Evolutionary conservation across 371 early-diverging fungal species (phyloP).

Genomic region (Conidiobolus incongruus): DNA sequence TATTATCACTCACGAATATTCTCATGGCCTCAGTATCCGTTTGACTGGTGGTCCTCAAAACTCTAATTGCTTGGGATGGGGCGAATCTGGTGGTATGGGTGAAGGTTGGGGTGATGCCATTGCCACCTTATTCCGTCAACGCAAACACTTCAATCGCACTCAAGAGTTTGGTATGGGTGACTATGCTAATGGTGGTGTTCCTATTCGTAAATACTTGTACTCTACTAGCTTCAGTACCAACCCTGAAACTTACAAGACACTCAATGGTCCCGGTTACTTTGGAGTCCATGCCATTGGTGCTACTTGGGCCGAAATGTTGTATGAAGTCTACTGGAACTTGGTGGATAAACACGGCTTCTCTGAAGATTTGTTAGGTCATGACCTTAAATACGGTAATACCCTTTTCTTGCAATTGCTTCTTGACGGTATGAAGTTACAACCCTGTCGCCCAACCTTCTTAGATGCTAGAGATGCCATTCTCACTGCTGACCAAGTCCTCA

Average conservation of each 20-base stretch:
- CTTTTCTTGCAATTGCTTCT: slow-evolving; percentile 69
- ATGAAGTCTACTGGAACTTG: slow-evolving; percentile 67
- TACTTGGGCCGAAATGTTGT: slow-evolving; percentile 88
- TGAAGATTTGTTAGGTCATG: slow-evolving; percentile 18
- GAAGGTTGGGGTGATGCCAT: slow-evolving; percentile 94
- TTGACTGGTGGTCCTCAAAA: slow-evolving; percentile 85
- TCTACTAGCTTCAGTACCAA: slow-evolving; percentile 59
- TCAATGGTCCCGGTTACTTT: slow-evolving; percentile 70
- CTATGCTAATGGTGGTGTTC: slow-evolving; percentile 55
- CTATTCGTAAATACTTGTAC: slow-evolving; percentile 75
- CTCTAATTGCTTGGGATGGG: slow-evolving; percentile 78
- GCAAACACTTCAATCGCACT: slow-evolving; percentile 21
- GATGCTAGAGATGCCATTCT: slow-evolving; percentile 89
- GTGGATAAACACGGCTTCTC: slow-evolving; percentile 46
- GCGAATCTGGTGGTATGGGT: slow-evolving; percentile 88
- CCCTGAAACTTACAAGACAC: slow-evolving; percentile 65
- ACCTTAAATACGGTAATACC: slow-evolving; percentile 39
- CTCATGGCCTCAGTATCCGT: slow-evolving; percentile 76
- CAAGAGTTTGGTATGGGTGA: slow-evolving; percentile 61
- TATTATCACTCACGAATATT: slow-evolving; percentile 80
- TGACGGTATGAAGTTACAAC: slow-evolving; percentile 83
- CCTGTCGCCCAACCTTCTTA: slow-evolving; percentile 72
- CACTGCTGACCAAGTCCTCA: slow-evolving; percentile 53
- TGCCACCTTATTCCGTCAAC: slow-evolving; percentile 66
- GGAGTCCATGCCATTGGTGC: slow-evolving; percentile 91